Base-by-base conservation (phyloP, 148 eudicot species). In the Silene latifolia region DNA sequence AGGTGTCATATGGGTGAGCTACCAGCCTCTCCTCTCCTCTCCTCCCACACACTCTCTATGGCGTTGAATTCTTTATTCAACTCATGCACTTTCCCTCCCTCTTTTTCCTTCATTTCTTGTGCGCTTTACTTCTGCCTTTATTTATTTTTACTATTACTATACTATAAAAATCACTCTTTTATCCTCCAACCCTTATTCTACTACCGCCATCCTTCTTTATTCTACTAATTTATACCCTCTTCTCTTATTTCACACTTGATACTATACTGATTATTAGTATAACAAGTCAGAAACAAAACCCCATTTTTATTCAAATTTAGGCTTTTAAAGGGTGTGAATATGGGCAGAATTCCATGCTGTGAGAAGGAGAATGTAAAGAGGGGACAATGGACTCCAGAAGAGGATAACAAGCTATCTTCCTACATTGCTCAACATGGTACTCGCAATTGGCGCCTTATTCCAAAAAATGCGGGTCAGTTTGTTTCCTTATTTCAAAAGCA, bases 311-410 rank as follows among this genome's bases (percentile, higher is more conserved):
- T 23, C 21, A 27, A 24, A 1, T 67, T 14, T 66, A 23, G 21
- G 14, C 19, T 51, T 48, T 46, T 62, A 19, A 18, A 67, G 51
- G 58, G 70, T 23, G 42, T 9, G 8, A 35, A 69, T 53, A 91
- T 94, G 98, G 98, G 97, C 24, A 79, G 97, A 56, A 82, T 94
- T 81, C 98, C 98, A 3, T 94, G 98, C 35, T 91, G 96, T 59
- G 97, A 91, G 80, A 94, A 90, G 77, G 98, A 91, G 47, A 90
- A 87, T n/a, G 96, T 92, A 62, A 94, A 92, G 82, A 82, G 97
- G 71, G 98, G 98, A 2, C 97, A 94, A 67, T 94, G 98, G 98
- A 91, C 98, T 0, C 96, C 96, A n/a, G 97, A 94, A 69, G 98
- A 94, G 81, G 98, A 94, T 83, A 89, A 94, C 87, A 94, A 94